Conservation (phyloP, 371 early-diverging fungal species). For the Circinella umbellata region DNA sequence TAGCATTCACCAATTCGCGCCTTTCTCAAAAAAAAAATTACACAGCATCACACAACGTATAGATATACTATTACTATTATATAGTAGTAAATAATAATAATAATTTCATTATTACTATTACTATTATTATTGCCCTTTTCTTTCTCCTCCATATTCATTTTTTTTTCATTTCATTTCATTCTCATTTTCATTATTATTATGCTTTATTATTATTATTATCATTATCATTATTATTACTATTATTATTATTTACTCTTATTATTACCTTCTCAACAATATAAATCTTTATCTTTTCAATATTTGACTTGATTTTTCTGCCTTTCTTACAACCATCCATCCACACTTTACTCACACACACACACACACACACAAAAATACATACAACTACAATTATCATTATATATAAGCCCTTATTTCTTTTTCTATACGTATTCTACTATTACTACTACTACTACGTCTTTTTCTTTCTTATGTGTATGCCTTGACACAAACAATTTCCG, state of each 20-base stretch:
- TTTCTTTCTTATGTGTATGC: conserved; percentile 7
- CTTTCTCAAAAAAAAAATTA: not conserved
- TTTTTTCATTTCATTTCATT: not conserved
- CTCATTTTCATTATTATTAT: conserved; percentile 6
- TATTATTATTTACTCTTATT: not conserved
- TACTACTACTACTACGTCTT: not conserved
- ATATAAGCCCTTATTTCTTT: not conserved
- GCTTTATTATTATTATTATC: not conserved
- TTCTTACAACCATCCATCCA: not conserved
- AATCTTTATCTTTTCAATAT: not conserved
- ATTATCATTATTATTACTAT: not conserved
- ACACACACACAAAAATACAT: not conserved
- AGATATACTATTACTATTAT: too few relatives aligned
- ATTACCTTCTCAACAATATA: not conserved
- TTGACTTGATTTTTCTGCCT: not conserved
- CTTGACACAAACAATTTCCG: conserved; percentile 9
- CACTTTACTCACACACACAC: not conserved
- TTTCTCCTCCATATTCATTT: not conserved
- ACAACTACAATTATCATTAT: not conserved
- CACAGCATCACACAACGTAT: not conserved
- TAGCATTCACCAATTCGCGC: not conserved
- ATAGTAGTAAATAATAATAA: too few relatives aligned
- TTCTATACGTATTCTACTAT: too few relatives aligned
- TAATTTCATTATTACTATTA: not conserved
- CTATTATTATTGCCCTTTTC: not conserved